These are phyloP conservation scores for Gloeophyllum trabeum DNA, from an alignment of 768 basidiomycete genomes.

Conservation along the genomic window DNA sequence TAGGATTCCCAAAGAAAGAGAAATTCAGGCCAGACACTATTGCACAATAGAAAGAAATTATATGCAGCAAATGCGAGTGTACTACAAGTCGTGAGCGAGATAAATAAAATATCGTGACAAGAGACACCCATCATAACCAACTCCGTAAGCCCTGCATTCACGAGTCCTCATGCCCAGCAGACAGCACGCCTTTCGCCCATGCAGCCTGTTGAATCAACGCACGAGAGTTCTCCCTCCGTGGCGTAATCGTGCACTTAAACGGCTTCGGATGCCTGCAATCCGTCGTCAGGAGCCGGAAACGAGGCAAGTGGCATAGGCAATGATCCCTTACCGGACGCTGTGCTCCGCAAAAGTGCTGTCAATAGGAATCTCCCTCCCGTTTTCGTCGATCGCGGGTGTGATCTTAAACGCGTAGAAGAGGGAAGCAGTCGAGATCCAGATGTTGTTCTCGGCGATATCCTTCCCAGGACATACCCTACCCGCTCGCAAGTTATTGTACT, in stretches of 20 bases:
- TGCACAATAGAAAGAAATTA: too few species aligned
- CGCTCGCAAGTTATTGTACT: not conserved
- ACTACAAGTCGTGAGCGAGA: too few species aligned
- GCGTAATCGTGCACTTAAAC: conserved; percentile 11
- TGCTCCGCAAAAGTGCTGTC: conserved; percentile 7
- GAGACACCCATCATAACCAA: too few species aligned
- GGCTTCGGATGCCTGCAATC: conserved; percentile 11
- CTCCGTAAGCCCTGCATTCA: too few species aligned
- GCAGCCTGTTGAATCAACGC: conserved; percentile 7
- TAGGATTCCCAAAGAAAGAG: too few species aligned
- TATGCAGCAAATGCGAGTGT: too few species aligned
- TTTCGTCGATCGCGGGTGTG: conserved; percentile 1
- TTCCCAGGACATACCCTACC: conserved; percentile 9
- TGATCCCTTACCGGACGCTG: conserved; percentile 8
- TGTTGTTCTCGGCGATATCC: conserved; percentile 9
- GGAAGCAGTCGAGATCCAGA: conserved; percentile 9
- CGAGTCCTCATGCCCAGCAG: too few species aligned
- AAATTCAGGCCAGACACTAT: too few species aligned
- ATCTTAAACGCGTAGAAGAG: conserved; percentile 9
- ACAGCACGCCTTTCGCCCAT: too few species aligned
- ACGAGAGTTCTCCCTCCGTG: conserved; percentile 9
- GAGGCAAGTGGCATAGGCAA: not conserved
- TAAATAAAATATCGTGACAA: too few species aligned
- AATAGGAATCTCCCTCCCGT: conserved; percentile 5
- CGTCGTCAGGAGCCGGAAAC: not conserved